Evolutionary conservation across 2,329 filamentous ascomycete genomes (phyloP).

Genomic region (Cordyceps militaris): DNA sequence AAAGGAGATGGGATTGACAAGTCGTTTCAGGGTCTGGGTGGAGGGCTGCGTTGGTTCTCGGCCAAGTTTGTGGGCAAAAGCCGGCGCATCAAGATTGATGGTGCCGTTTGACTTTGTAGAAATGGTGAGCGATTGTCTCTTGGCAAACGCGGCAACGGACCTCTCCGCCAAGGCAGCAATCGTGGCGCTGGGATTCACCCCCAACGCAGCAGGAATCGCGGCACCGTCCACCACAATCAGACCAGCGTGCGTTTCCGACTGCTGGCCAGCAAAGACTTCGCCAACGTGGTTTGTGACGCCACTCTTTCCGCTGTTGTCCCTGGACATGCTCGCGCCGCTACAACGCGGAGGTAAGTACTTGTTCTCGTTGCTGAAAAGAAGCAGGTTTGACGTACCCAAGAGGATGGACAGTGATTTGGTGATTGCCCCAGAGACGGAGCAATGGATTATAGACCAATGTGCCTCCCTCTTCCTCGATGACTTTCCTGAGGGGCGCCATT

Average conservation of each 20-base stretch:
- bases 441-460: constrained; percentile 54
- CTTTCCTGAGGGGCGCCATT: constrained; percentile 43
- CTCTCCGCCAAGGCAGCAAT: constrained; percentile 63
- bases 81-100: background rate
- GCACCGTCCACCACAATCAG: constrained; percentile 57
- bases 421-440: constrained; percentile 46
- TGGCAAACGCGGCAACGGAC: constrained; percentile 45
- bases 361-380: background rate
- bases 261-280: constrained; percentile 49
- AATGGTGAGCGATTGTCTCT: constrained; percentile 35
- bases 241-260: constrained; percentile 45
- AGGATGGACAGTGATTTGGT: constrained; percentile 59
- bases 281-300: constrained; percentile 58
- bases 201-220: constrained; percentile 53
- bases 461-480: constrained; percentile 52
- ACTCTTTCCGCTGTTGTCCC: constrained; percentile 46
- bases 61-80: background rate
- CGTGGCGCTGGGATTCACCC: constrained; percentile 62
- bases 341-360: background rate
- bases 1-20: background rate
- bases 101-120: constrained; percentile 13
- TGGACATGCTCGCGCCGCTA: constrained; percentile 56
- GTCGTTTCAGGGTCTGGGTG: too few species aligned
- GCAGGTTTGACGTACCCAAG: constrained; percentile 36
- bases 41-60: too few species aligned